A percentile compares a stretch with the other conserved stretches of the same genome.
phyloP scores from a whole-genome alignment of 164 flowering plant species.

The Berberis thunbergii region DNA sequence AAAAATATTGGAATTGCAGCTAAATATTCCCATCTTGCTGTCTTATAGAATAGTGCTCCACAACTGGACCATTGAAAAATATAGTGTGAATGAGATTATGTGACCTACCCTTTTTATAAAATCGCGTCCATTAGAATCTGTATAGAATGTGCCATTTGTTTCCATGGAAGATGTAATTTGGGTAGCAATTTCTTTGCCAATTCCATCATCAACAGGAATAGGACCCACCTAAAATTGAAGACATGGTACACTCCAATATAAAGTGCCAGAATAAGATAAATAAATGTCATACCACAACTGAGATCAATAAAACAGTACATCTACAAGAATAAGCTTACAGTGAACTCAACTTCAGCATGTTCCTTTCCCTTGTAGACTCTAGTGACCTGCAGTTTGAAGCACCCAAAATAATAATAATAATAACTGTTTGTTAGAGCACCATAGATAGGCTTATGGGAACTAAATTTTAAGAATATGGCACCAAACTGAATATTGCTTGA shows the following conservation, averaged over 20 bases:
- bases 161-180: constrained; percentile 53
- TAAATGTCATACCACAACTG: neutral
- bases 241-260: neutral
- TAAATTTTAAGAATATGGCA: no score
- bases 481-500: no score
- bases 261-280: neutral
- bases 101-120: constrained; percentile 74
- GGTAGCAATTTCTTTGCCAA: constrained; percentile 70
- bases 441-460: no score
- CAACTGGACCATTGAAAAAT: no score
- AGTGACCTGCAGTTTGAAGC: constrained; percentile 46
- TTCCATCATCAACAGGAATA: constrained; percentile 55
- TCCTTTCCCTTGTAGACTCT: constrained; percentile 64
- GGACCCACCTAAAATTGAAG: constrained; percentile 25
- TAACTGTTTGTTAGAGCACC: no score
- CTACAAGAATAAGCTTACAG: constrained; percentile 23
- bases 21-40: no score
- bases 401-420: neutral
- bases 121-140: constrained; percentile 96
- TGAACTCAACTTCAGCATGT: constrained; percentile 48
- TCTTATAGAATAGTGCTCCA: no score
- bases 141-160: constrained; percentile 69
- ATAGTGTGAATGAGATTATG: neutral
- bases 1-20: no score
- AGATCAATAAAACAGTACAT: neutral